Evolutionary conservation across 2,329 filamentous ascomycete species (phyloP).

Genomic region (Blastomyces gilchristii): DNA sequence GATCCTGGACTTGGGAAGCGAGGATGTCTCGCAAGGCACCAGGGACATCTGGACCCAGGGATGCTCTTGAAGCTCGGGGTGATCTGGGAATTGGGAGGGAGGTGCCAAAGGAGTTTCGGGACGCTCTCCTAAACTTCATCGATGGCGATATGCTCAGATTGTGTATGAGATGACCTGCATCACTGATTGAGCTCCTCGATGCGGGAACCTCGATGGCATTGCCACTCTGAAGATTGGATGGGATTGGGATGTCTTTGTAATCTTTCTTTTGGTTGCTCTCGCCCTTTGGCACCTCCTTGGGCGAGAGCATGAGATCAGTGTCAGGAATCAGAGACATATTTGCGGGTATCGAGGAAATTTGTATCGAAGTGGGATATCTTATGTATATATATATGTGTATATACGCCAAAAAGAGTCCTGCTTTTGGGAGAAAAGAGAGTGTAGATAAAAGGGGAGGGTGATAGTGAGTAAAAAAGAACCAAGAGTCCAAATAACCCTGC

Average conservation of each 20-base stretch:
- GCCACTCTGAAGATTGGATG: constrained; percentile 34
- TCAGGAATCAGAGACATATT: constrained; percentile 7
- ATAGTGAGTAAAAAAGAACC: background rate
- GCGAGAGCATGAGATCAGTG: background rate
- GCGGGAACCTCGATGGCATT: constrained; percentile 60
- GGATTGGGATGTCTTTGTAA: constrained; percentile 26
- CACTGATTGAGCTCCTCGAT: constrained; percentile 56
- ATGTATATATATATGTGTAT: background rate
- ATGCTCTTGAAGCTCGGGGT: constrained; percentile 58
- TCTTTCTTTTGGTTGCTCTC: background rate
- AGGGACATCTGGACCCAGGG: constrained; percentile 49
- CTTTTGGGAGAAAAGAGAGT: background rate
- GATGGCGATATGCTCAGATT: constrained; percentile 58
- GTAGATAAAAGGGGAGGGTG: background rate
- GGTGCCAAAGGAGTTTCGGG: constrained; percentile 65
- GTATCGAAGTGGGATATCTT: background rate
- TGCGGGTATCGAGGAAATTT: background rate
- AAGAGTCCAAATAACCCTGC: background rate
- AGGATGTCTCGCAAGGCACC: constrained; percentile 55
- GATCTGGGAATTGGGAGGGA: constrained; percentile 62
- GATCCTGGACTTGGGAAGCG: constrained; percentile 58
- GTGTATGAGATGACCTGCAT: constrained; percentile 62
- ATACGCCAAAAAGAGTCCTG: background rate
- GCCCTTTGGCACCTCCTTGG: background rate
- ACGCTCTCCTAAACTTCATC: constrained; percentile 55